Conservation (phyloP, 495 filamentous ascomycete genomes). For the Aspergillus nidulans region DNA sequence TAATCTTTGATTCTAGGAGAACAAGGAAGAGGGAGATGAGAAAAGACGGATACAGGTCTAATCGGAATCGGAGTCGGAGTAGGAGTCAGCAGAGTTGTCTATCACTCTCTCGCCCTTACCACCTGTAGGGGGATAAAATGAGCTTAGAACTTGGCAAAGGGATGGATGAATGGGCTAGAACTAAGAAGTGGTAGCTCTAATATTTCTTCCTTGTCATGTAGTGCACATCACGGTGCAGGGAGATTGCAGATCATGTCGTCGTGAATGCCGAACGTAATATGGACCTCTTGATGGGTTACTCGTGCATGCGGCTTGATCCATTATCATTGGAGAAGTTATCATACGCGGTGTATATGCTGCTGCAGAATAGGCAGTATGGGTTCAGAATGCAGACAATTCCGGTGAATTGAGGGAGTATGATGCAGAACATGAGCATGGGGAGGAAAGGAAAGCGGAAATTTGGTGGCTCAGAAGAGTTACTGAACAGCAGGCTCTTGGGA, state of each 20-base stretch:
- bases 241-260: background rate
- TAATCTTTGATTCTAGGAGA: too few relatives aligned
- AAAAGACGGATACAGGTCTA: too few relatives aligned
- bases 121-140: too few relatives aligned
- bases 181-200: too few relatives aligned
- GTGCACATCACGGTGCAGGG: too few relatives aligned
- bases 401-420: background rate
- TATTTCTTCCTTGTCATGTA: too few relatives aligned
- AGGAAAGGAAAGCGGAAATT: background rate
- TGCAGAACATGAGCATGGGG: background rate
- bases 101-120: too few relatives aligned
- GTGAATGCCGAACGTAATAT: background rate
- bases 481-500: conserved; percentile 1
- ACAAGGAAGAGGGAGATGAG: too few relatives aligned
- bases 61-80: too few relatives aligned
- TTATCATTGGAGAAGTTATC: background rate
- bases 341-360: background rate
- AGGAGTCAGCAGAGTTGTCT: too few relatives aligned
- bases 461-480: background rate
- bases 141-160: too few relatives aligned
- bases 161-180: too few relatives aligned
- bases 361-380: background rate
- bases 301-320: background rate
- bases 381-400: background rate
- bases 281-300: background rate